These are phyloP conservation scores for Trichoderma virens DNA, from an alignment of 495 filamentous ascomycete genomes.

Conservation along the genomic window DNA sequence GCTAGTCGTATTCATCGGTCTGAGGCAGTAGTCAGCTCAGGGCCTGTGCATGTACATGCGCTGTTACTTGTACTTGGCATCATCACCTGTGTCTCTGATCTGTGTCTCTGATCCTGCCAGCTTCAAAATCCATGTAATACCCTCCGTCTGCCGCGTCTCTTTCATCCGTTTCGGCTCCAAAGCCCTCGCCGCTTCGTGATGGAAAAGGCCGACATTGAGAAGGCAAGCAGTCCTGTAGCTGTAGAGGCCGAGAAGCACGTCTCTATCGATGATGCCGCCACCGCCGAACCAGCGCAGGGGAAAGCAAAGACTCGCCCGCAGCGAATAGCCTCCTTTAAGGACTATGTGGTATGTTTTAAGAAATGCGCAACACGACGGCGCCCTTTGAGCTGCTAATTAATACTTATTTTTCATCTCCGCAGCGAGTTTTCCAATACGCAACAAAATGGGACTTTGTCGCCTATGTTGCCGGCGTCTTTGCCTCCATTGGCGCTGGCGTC, in stretches of 20 bases:
- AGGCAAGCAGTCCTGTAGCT: background rate
- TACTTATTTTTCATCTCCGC: background rate
- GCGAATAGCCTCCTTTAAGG: slow-evolving; percentile 1
- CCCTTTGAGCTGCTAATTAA: background rate
- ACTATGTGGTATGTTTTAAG: slow-evolving; percentile 8
- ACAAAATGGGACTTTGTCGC: slow-evolving; percentile 12
- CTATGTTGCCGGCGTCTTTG: background rate
- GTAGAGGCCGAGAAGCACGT: background rate
- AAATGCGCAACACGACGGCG: background rate
- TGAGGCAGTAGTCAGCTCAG: background rate
- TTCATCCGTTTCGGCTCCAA: background rate
- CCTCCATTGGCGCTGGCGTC: slow-evolving; percentile 13
- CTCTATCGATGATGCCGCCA: background rate
- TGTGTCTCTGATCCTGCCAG: background rate
- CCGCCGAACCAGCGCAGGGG: background rate
- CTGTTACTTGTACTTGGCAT: background rate
- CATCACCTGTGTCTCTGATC: background rate
- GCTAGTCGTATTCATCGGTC: background rate
- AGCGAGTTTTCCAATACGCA: slow-evolving; percentile 15
- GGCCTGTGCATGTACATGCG: background rate
- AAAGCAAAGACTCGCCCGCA: slow-evolving; percentile 4
- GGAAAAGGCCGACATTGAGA: background rate
- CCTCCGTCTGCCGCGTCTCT: background rate
- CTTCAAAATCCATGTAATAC: background rate
- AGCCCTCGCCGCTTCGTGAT: background rate